These are phyloP conservation scores for Penicillium sclerotiorum DNA, from an alignment of 2,329 filamentous ascomycete species.

Conservation along the genomic window DNA sequence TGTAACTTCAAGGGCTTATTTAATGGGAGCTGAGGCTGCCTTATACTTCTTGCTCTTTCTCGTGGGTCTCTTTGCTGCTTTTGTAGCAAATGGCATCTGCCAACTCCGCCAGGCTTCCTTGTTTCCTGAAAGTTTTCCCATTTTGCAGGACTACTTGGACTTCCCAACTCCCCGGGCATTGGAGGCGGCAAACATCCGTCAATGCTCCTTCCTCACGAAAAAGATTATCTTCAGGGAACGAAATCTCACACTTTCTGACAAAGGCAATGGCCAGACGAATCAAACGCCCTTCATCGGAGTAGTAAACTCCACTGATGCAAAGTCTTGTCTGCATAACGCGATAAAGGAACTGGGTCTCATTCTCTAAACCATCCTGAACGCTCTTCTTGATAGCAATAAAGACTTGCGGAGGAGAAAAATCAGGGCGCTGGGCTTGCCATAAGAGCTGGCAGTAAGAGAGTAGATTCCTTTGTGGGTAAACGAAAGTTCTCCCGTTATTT, in stretches of 20 bases:
- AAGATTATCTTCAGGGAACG: background rate
- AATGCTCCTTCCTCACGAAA: no score
- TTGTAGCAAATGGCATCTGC: background rate
- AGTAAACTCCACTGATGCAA: background rate
- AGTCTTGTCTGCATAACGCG: background rate
- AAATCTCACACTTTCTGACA: background rate
- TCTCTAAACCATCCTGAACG: background rate
- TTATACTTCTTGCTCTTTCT: no score
- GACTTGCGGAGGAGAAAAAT: background rate
- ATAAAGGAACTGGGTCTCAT: background rate
- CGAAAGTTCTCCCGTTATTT: background rate
- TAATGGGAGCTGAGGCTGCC: no score
- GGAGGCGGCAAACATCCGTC: no score
- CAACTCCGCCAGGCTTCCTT: no score
- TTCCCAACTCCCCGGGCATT: no score
- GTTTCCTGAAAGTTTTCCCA: no score
- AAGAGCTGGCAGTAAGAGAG: background rate
- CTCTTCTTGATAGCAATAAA: background rate
- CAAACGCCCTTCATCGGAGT: background rate
- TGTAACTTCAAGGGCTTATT: no score
- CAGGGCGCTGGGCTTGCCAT: background rate
- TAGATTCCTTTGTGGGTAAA: background rate
- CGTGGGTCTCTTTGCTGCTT: no score
- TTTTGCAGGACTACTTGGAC: no score
- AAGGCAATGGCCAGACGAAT: slow-evolving; percentile 2